These are phyloP conservation scores for Penicillium sp. DNA, from an alignment of 2,329 filamentous ascomycete species.

Conservation along the genomic window DNA sequence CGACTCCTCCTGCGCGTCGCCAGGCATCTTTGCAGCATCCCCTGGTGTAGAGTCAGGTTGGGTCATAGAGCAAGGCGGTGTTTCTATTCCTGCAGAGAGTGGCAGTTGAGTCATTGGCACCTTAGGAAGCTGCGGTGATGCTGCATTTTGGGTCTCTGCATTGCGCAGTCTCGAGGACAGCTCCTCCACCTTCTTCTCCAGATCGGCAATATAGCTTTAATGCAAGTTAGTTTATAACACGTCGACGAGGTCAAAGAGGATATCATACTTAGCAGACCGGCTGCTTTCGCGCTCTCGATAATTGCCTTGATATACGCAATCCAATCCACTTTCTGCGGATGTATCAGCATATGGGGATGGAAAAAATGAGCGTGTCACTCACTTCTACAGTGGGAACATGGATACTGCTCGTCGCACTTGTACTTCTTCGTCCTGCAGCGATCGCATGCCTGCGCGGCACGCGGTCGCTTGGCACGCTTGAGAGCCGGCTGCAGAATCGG, in stretches of 20 bases:
- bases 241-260: background rate
- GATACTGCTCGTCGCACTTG: constrained; percentile 48
- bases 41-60: constrained; percentile 19
- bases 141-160: constrained; percentile 19
- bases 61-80: constrained; percentile 27
- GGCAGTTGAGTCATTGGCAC: constrained; percentile 3
- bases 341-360: constrained; percentile 2
- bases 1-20: constrained; percentile 22
- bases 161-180: constrained; percentile 26
- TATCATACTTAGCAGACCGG: constrained; percentile 28
- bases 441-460: constrained; percentile 49
- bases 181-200: constrained; percentile 36
- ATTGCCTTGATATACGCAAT: constrained; percentile 37
- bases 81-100: constrained; percentile 12
- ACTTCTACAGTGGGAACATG: constrained; percentile 48
- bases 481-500: constrained; percentile 13
- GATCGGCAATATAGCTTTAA: constrained; percentile 35
- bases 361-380: constrained; percentile 10
- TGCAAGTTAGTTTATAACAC: constrained; percentile 3
- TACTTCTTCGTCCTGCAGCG: constrained; percentile 50
- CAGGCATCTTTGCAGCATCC: constrained; percentile 13
- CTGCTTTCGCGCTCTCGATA: constrained; percentile 32
- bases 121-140: constrained; percentile 12
- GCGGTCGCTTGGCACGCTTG: constrained; percentile 35
- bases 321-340: constrained; percentile 30